These are phyloP conservation scores for Yamadazyma laniorum DNA, from an alignment of 805 yeast genomes.

Conservation along the genomic window DNA sequence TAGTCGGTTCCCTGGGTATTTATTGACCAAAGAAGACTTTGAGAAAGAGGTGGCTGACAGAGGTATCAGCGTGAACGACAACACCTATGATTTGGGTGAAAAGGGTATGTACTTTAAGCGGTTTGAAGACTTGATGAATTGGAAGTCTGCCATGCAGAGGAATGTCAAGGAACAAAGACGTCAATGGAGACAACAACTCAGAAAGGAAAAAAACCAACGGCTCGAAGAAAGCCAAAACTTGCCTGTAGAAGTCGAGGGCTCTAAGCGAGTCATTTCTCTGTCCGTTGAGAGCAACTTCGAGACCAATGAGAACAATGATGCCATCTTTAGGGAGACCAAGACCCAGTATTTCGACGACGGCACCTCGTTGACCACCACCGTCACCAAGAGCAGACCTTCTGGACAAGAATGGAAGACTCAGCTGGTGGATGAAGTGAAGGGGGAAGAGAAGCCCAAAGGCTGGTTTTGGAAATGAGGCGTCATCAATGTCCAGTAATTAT, in stretches of 20 bases:
- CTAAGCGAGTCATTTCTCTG: conserved; percentile 10
- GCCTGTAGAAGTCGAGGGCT: not conserved
- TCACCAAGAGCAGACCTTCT: conserved; percentile 29
- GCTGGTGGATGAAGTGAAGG: conserved; percentile 21
- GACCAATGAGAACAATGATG: conserved; percentile 26
- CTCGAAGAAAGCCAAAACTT: not conserved
- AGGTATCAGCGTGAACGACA: conserved; percentile 10
- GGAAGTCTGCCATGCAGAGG: conserved; percentile 59
- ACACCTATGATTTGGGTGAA: conserved; percentile 39
- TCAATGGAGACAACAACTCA: conserved; percentile 1
- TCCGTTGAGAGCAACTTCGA: conserved; percentile 7
- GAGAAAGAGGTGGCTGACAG: conserved; percentile 25
- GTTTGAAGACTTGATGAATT: conserved; percentile 62
- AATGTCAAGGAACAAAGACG: conserved; percentile 39
- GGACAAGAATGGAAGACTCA: conserved; percentile 33
- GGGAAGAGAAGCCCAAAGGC: conserved; percentile 16
- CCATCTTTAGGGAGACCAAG: conserved; percentile 28
- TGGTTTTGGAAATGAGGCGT: conserved; percentile 24
- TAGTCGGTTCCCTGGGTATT: conserved; percentile 22
- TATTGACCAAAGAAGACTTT: conserved; percentile 61
- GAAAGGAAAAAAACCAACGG: not conserved
- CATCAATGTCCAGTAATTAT: too few species aligned
- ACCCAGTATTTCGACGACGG: conserved; percentile 40
- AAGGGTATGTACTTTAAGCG: conserved; percentile 63
- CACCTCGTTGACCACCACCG: conserved; percentile 28